These are phyloP conservation scores for Clitopilus passeckerianus DNA, from an alignment of 768 basidiomycete genomes.

Conservation along the genomic window DNA sequence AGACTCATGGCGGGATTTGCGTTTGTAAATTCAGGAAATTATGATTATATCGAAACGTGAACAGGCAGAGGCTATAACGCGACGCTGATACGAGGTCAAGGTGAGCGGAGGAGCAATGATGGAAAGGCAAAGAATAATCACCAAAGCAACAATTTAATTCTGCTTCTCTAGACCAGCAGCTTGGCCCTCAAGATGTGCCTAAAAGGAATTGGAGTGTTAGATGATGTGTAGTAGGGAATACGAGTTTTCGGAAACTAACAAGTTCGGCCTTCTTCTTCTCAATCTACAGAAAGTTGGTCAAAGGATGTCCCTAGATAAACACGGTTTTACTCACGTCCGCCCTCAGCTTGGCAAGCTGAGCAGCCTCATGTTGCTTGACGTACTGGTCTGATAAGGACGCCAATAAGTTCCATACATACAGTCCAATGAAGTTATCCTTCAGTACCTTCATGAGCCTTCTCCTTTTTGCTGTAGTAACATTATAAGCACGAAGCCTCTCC, in stretches of 20 bases:
- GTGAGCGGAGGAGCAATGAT: too few relatives aligned
- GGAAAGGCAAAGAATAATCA: not conserved
- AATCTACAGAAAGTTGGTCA: constrained; percentile 18
- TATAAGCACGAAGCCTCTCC: constrained; percentile 9
- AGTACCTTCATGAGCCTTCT: constrained; percentile 59
- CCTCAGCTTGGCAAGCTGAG: constrained; percentile 55
- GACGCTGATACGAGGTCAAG: too few relatives aligned
- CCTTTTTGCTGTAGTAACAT: constrained; percentile 50
- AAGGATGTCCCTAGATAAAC: not conserved
- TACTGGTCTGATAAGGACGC: constrained; percentile 49
- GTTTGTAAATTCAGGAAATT: too few relatives aligned
- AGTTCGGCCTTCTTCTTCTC: constrained; percentile 28
- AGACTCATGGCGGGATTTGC: too few relatives aligned
- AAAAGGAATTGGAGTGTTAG: not conserved
- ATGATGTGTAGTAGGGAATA: too few relatives aligned
- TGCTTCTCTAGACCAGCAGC: not conserved
- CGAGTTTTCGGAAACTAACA: constrained; percentile 13
- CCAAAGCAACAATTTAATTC: not conserved
- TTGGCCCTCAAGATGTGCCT: constrained; percentile 13
- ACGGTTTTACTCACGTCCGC: constrained; percentile 31
- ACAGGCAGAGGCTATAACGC: too few relatives aligned
- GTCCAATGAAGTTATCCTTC: constrained; percentile 2
- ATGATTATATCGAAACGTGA: too few relatives aligned
- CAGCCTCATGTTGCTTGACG: constrained; percentile 50
- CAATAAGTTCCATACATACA: not conserved